Evolutionary conservation across 2,329 filamentous ascomycete species (phyloP), one percentile per base, ranked within the genome.

Genomic region (Talaromyces sp.): DNA sequence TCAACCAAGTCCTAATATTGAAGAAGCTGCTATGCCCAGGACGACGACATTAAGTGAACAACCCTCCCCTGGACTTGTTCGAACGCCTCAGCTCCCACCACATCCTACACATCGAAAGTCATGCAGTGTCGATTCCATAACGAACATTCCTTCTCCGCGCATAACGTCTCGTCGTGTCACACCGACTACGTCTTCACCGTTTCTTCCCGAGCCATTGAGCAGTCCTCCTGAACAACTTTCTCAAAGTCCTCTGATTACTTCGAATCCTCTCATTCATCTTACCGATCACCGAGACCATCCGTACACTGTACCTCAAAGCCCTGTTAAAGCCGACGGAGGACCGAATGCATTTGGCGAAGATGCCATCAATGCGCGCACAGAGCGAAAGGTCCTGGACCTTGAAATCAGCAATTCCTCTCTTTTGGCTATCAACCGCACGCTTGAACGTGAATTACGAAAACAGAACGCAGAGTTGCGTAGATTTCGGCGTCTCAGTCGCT

Each of bases 371-470:
- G 95, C 95, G 14, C 86, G 95, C 33, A 86, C 92, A 39, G 95
- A 98, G 76, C 86, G 95, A 65, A 99, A 98, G 79, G 93, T 99
- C 0, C 85, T 98, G 68, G 95, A 99, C 73, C 81, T 99, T 5
- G 92, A 99, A 73, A 99, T 99, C 66, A 96, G 90, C 61, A 99
- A 99, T 71, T 95, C 92, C 1, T 97, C 93, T 1, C 83, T 99
- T 2, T 85, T 96, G 62, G 95, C 95, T 44, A 98, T 99, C 77
- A 99, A 99, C 73, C 85, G 93, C 60, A 95, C 92, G 0, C 80
- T 99, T 0, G 95, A 99, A 77, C 86, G 92, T 25, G 92, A 98
- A 73, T 83, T 99, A 69, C 87, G 92, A 28, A 96, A 96, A 73
- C 93, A 98, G 71, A 93, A 90, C 40, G 86, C 90, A 0, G 95